Evolutionary conservation across 1,284 basidiomycete genomes (phyloP), one percentile per base, ranked within the genome.

Genomic region (Amylostereum chailletii): DNA sequence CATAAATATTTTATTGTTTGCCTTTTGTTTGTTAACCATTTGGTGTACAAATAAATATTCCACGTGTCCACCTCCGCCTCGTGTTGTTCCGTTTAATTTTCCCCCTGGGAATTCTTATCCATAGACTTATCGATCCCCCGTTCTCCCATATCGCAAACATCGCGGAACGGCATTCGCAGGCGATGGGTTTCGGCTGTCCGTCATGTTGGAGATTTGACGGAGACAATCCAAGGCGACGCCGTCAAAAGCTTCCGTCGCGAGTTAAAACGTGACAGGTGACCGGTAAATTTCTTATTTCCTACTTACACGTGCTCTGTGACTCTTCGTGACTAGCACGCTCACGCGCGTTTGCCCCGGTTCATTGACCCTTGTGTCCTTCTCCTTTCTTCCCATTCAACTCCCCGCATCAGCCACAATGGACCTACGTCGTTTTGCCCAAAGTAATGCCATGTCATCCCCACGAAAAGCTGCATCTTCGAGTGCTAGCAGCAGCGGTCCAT

Each of bases 391-490:
- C 47, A 29, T 31, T 34, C 27, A 48, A 46, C 32, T 19, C 31
- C 9, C 37, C 38, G 7, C 40, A 32, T 41, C 51, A 31, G 8
- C 29, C 41, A 50, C 47, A 3, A 59, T 59, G 58, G 54, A 55
- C 53, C 54, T 62, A 32, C 62, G 65, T 39, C 60, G 65, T 32
- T 46, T 66, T 39, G 66, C 65, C 6, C 66, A 67, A 51, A 56
- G 62, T 1, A 67, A 67, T 50, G 57, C 60, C n/a, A 53, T 54
- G 62, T 19, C 55, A 48, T 45, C 51, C 45, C 47, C 52, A 34
- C 45, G 55, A 42, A 49, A 42, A 4, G 31, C 41, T 2, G 47
- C 50, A 2, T 37, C 47, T 29, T 19, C 47, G 8, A 31, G 40
- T 5, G 34, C 31, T 29, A 5, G 11, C 46, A 43, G 46, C 36